Base-by-base conservation (phyloP, 345 rosid genomes). In the Boechera stricta region DNA sequence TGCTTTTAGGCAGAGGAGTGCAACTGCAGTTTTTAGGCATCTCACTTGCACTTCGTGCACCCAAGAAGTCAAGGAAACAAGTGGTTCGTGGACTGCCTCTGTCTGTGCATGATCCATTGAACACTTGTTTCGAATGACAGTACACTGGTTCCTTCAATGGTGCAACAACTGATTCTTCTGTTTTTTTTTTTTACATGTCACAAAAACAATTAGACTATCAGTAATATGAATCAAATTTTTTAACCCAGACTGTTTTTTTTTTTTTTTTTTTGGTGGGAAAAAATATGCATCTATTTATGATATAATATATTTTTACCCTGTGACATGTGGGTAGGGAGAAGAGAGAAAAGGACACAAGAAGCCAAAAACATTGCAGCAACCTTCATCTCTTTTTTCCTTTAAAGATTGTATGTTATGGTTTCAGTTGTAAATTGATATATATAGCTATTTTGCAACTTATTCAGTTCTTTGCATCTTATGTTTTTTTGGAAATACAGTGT, bases 51-150 rank as follows among this genome's bases (percentile, higher is more conserved):
- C 68, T 39, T 67, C 73, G 38, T 16, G 29, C 28, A 48, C 28
- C 68, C 36, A 49, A 75, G 16, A 68, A 48, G 31, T 75, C 78
- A 7, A 65, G 72, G 2, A 74, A 36, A 57, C 78, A 75, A 47
- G 72, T 75, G 2, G 5, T 15, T 0, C 1, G 1, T n/a, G 78
- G 78, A 28, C 60, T 66, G 33, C 78, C 67, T 75, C 41, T 75
- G 41, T 66, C 67, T 66, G 78, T 75, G 67, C 78, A 75, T 66
- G 78, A 75, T 35, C 78, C 78, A 57, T 1, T 4, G 24, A 66
- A 75, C 60, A 58, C 5, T 75, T 75, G 78, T 38, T 15, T 75
- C 6, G 57, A 33, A 45, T 2, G 73, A 57, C 42, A 16, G 10
- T 49, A 75, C 7, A n/a, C 60, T 47, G 52, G 67, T 36, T 67